Base-by-base conservation (phyloP, 2,329 filamentous ascomycete genomes). In the Thelonectria blattea region DNA sequence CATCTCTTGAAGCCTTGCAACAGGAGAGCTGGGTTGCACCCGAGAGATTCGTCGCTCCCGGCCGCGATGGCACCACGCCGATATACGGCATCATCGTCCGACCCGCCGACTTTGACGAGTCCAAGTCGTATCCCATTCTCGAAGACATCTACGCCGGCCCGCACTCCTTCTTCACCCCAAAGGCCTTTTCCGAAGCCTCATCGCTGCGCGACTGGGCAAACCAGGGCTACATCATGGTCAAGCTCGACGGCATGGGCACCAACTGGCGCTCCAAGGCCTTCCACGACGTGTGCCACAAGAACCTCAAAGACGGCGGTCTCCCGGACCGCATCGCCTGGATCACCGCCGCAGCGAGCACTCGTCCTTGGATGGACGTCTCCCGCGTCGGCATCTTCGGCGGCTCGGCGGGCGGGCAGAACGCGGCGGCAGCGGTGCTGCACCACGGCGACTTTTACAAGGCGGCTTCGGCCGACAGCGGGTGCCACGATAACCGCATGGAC, bases 201-300 rank as follows among this genome's bases (percentile, higher is more conserved):
- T 50, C 49, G 45, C 56, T 67, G 18, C 65, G 65, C 17, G 46
- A 65, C 30, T 65, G 66, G 63, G 72, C 73, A 8, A 62, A 73
- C n/a, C 58, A 69, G 15, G 72, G 73, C 18, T 75, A 72, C 47
- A 50, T 74, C 22, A 62, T 74, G 3, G 72, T 74, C 5, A 63
- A 66, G 7, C 32, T 71, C 8, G 73, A 75, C 43, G 73, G 72
- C 51, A 74, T 73, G 73, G 73, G 72, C 7, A 75, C 73, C 1
- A 71, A 70, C 51, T 72, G 68, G 67, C 70, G 73, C 17, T 58
- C 54, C 8, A 74, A 73, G 57, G 39, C 39, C 12, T 74, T 75
- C 32, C 73, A 75, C 42, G 65, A 74, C 20, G 62, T 71, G 2
- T 71, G 69, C 48, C 70, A 69, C 48, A 74, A 75, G 63, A 68